A percentile compares a stretch with the other conserved stretches of the same genome.
Conservation (phyloP, 2,329 filamentous ascomycete genomes). For the Cladophialophora immunda region DNA sequence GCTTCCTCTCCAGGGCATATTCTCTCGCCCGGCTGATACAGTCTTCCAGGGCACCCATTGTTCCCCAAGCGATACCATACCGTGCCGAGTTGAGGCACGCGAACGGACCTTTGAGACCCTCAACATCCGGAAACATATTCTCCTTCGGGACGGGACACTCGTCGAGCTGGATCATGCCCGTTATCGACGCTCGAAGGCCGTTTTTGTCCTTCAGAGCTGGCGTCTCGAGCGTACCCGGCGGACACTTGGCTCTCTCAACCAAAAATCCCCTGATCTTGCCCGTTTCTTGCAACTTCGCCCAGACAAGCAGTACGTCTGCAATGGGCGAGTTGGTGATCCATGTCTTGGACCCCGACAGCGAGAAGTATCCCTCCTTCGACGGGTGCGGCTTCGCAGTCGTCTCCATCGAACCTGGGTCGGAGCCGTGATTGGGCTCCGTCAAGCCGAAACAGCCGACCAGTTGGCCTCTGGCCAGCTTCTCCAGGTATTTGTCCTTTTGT, state of each 20-base stretch:
- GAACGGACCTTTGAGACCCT: conserved; percentile 89
- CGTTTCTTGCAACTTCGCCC: conserved; percentile 90
- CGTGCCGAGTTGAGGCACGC: conserved; percentile 92
- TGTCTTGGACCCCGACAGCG: conserved; percentile 83
- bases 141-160: conserved; percentile 84
- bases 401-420: conserved; percentile 91
- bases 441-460: conserved; percentile 86
- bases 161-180: conserved; percentile 97
- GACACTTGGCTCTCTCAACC: conserved; percentile 84
- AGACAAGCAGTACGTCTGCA: conserved; percentile 82
- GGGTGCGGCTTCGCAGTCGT: conserved; percentile 84
- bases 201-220: conserved; percentile 95
- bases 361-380: conserved; percentile 81
- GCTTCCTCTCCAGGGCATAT: conserved; percentile 91
- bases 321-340: conserved; percentile 98
- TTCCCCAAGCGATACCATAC: conserved; percentile 92
- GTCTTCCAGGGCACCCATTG: conserved; percentile 93
- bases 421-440: conserved; percentile 92
- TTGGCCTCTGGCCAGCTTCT: conserved; percentile 81
- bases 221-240: conserved; percentile 87
- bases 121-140: conserved; percentile 93
- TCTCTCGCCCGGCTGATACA: conserved; percentile 80
- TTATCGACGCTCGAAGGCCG: conserved; percentile 89
- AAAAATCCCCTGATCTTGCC: conserved; percentile 95
- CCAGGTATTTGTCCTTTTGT: conserved; percentile 84